These are phyloP conservation scores for Carex arenaria DNA, from an alignment of 202 grass and related monocot species.

Conservation along the genomic window DNA sequence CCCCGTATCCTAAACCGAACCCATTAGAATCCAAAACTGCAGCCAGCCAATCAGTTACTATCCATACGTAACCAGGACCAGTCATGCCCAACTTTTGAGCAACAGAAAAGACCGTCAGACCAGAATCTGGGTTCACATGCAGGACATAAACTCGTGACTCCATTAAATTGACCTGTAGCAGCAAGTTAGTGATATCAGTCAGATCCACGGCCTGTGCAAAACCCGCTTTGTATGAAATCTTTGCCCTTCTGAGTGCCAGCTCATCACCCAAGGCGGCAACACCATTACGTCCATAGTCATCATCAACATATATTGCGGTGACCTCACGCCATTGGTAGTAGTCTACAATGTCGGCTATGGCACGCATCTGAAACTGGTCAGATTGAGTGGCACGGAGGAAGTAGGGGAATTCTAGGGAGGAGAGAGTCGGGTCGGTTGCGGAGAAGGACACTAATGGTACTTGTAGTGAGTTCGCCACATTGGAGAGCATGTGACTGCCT, in stretches of 20 bases:
- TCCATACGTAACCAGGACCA: conserved; percentile 74
- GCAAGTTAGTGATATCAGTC: conserved; percentile 42
- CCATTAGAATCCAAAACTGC: conserved; percentile 56
- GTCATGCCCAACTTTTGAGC: conserved; percentile 64
- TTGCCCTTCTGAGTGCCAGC: conserved; percentile 43
- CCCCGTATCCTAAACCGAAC: neutral
- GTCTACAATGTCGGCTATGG: conserved; percentile 72
- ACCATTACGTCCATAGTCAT: conserved; percentile 77
- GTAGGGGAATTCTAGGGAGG: conserved; percentile 74
- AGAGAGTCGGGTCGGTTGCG: conserved; percentile 77
- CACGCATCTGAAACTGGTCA: conserved; percentile 89
- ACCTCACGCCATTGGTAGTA: conserved; percentile 73
- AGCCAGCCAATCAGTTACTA: conserved; percentile 92
- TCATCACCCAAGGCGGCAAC: conserved; percentile 58
- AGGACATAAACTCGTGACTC: conserved; percentile 81
- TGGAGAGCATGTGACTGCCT: conserved; percentile 66
- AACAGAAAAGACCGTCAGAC: conserved; percentile 56
- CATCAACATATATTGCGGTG: conserved; percentile 77
- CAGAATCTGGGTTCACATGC: conserved; percentile 86
- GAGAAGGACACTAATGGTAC: conserved; percentile 81
- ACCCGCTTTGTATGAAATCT: conserved; percentile 77
- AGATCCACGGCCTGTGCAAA: conserved; percentile 18
- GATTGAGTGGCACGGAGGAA: conserved; percentile 65
- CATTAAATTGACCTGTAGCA: conserved; percentile 69
- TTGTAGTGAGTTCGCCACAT: conserved; percentile 72